Conservation (phyloP, 257 asterid species). For the Catharanthus roseus region DNA sequence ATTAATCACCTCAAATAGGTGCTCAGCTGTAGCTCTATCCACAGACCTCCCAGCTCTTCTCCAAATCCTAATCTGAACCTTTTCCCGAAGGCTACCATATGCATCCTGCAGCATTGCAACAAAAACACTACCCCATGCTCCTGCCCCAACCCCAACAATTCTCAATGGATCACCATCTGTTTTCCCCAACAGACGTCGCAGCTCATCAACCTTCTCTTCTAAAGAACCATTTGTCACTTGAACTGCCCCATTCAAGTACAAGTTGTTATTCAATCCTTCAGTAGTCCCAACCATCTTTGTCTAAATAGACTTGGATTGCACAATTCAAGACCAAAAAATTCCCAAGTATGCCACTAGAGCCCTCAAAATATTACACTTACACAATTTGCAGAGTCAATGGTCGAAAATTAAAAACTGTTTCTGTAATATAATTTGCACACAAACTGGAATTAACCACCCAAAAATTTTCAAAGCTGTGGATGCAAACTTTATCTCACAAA, state of each 20-base stretch:
- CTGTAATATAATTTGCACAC: background rate
- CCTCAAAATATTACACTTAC: background rate
- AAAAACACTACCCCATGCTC: conserved; percentile 92
- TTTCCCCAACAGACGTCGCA: conserved; percentile 53
- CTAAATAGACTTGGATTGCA: conserved; percentile 12
- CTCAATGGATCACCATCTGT: conserved; percentile 55
- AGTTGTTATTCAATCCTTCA: conserved; percentile 30
- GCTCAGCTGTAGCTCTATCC: conserved; percentile 66
- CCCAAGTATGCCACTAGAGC: background rate
- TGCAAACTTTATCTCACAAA: conserved; percentile 4
- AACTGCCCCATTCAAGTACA: conserved; percentile 38
- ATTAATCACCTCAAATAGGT: conserved; percentile 74
- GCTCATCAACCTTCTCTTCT: conserved; percentile 72
- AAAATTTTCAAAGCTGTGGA: too few species aligned
- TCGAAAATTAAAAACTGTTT: background rate
- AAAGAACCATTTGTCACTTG: conserved; percentile 39
- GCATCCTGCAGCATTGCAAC: conserved; percentile 79
- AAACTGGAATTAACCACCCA: conserved; percentile 12
- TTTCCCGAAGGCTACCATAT: conserved; percentile 61
- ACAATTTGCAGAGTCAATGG: conserved; percentile 11
- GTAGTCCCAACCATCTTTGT: conserved; percentile 45
- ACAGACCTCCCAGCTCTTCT: conserved; percentile 67
- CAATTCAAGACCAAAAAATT: conserved; percentile 14
- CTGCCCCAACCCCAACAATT: conserved; percentile 82
- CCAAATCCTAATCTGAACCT: conserved; percentile 75